Evolutionary conservation across 208 protist genomes (phyloP).

Genomic region (Leishmania aethiopica): DNA sequence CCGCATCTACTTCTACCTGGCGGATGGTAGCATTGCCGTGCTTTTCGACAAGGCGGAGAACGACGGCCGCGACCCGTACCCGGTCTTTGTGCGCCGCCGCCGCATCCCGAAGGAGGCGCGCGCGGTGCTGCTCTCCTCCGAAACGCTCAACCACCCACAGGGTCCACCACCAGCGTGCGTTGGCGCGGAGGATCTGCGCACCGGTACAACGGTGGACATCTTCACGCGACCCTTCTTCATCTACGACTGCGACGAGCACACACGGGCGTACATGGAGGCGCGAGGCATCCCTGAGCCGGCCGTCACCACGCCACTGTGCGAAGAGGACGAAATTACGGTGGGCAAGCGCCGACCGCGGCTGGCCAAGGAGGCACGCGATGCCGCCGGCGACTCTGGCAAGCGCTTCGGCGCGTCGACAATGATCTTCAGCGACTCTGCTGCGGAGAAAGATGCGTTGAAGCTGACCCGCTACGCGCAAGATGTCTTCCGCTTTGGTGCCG

Average conservation of each 20-base stretch:
- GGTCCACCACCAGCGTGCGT: slow-evolving; percentile 49
- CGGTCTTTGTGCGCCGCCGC: slow-evolving; percentile 90
- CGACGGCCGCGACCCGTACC: slow-evolving; percentile 94
- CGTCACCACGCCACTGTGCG: slow-evolving; percentile 39
- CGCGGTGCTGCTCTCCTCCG: slow-evolving; percentile 42
- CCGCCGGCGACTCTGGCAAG: slow-evolving; percentile 4
- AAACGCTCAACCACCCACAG: slow-evolving; percentile 74
- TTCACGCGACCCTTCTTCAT: slow-evolving; percentile 86
- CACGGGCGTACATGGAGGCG: slow-evolving; percentile 80
- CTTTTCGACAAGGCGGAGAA: slow-evolving; percentile 91
- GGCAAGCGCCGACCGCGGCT: slow-evolving; percentile 29
- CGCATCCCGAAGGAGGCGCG: slow-evolving; percentile 76
- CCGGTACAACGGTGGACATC: slow-evolving; percentile 82
- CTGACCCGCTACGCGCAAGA: slow-evolving; percentile 86
- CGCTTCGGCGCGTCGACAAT: slow-evolving; percentile 71
- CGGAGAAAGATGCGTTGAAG: slow-evolving; percentile 80
- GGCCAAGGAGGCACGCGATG: slow-evolving; percentile 12
- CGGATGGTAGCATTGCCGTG: slow-evolving; percentile 95
- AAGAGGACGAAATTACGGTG: slow-evolving; percentile 43
- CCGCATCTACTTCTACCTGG: slow-evolving; percentile 96
- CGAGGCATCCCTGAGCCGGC: slow-evolving; percentile 43
- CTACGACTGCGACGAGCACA: slow-evolving; percentile 95
- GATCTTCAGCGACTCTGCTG: slow-evolving; percentile 59
- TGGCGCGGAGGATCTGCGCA: slow-evolving; percentile 77
- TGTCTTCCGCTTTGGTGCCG: slow-evolving; percentile 90